Evolutionary conservation across 768 basidiomycete genomes (phyloP), one percentile per base, ranked within the genome.

Genomic region (Jaapia argillacea): DNA sequence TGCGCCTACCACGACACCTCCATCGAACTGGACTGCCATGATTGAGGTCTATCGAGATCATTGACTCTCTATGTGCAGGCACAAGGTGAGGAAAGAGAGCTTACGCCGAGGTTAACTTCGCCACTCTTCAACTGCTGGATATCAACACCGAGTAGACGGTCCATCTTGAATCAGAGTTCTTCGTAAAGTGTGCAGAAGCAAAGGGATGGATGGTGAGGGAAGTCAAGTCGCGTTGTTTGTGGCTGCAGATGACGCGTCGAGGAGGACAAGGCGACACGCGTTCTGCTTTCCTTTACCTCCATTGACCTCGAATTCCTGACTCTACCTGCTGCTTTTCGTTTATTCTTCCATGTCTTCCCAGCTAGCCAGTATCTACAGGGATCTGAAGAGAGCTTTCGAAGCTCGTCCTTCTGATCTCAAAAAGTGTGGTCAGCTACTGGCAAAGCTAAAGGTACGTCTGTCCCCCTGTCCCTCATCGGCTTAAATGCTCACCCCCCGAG

Each of bases 11-110:
- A 99, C 81, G 46, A 99, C 96, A 28, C 96, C 96, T 24, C 79
- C 81, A 25, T 89, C 72, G 69, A 99, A 99, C 56, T 92, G 89
- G 49, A 98, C 93, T 43, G 96, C 94, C 93, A 97, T 97, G 62
- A 99, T 98, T 35, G 94, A 97, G 44, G 94, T 99, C 90, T 97
- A 54, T 4, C n/a, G 40, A 28, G 14, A 42, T 31, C 40, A 25
- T n/a, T 25, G 13, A 21, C 47, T 44, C 24, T 35, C 26, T n/a
- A n/a, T n/a, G n/a, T n/a, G n/a, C 27, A 42, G 25, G 38, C 41
- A 36, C 12, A 13, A 4, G 43, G 21, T n/a, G 28, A n/a, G n/a
- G n/a, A n/a, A 22, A n/a, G n/a, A 14, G 27, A 13, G 74, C 88
- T 56, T 65, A 94, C 92, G 51, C 92, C 92, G 54, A 97, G 81